Percentiles rank a stretch among this genome's conserved stretches.
Conservation (phyloP, 257 asterid genomes). For the Capsicum pubescens region DNA sequence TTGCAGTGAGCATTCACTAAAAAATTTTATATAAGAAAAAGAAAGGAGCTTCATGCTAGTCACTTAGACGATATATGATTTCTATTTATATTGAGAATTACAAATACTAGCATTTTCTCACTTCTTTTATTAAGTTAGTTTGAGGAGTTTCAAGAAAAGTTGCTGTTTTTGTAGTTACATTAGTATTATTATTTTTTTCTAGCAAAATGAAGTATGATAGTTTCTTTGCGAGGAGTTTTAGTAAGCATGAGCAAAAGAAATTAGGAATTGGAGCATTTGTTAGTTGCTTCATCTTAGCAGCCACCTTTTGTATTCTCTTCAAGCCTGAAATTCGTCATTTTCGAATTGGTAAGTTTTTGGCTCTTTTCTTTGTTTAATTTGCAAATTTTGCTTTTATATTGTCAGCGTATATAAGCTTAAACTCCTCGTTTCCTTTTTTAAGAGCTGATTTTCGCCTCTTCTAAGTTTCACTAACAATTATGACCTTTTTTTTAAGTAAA, state of each 20-base stretch:
- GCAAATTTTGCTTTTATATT: not conserved
- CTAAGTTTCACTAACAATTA: no score
- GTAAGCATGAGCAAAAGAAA: constrained; percentile 44
- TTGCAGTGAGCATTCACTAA: constrained; percentile 42
- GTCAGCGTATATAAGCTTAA: not conserved
- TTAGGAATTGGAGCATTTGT: constrained; percentile 46
- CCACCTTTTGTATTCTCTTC: constrained; percentile 39
- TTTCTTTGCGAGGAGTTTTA: constrained; percentile 46
- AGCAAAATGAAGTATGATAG: constrained; percentile 37
- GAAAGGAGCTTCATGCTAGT: constrained; percentile 18
- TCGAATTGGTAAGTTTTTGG: not conserved
- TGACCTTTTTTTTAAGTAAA: no score
- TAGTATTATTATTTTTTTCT: not conserved
- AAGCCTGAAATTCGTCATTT: constrained; percentile 35
- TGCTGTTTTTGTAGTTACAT: not conserved
- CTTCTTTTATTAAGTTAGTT: not conserved
- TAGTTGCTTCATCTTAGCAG: constrained; percentile 45
- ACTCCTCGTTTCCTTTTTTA: no score
- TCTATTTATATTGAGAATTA: not conserved
- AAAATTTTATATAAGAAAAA: not conserved
- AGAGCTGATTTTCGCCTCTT: no score
- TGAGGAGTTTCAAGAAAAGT: not conserved
- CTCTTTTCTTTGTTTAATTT: not conserved
- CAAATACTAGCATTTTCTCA: constrained; percentile 29
- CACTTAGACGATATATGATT: not conserved